Percentiles rank a stretch among this genome's conserved stretches.
Conservation (phyloP, 2,329 filamentous ascomycete genomes). For the Neoscytalidium dimidiatum region DNA sequence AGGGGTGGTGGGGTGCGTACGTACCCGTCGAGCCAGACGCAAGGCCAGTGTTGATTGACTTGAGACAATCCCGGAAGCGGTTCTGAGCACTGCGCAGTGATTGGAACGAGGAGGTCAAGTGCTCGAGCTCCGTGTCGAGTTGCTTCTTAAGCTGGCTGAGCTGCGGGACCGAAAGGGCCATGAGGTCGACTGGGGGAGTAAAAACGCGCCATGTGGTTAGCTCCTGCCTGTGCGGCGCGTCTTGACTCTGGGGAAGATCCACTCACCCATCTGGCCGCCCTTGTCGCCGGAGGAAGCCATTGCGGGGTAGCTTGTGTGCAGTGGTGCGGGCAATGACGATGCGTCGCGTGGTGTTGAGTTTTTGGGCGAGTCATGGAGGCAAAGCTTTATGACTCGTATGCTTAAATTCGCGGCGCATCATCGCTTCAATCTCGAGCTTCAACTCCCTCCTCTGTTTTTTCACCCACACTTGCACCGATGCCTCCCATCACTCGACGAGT, state of each 20-base stretch:
- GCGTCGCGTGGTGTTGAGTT: conserved; percentile 18
- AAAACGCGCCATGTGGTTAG: neutral
- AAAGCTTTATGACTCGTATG: neutral
- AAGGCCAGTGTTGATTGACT: conserved; percentile 68
- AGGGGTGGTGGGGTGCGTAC: neutral
- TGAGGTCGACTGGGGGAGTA: conserved; percentile 60
- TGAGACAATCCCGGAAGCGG: conserved; percentile 89
- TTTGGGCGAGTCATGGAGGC: conserved; percentile 15
- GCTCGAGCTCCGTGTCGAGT: conserved; percentile 92
- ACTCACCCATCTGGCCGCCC: conserved; percentile 15
- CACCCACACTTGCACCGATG: neutral
- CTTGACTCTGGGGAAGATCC: neutral
- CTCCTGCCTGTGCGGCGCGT: neutral
- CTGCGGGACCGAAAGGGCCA: conserved; percentile 78
- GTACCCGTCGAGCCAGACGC: conserved; percentile 33
- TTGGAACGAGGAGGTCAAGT: conserved; percentile 85
- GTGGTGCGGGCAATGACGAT: conserved; percentile 10
- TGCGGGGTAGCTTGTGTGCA: neutral
- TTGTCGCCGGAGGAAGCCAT: conserved; percentile 16
- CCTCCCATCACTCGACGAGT: neutral
- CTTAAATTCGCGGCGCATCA: neutral
- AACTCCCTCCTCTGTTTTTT: neutral
- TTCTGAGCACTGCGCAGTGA: conserved; percentile 87
- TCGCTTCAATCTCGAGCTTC: neutral
- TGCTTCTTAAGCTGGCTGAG: conserved; percentile 92